Evolutionary conservation across 1,284 basidiomycete genomes (phyloP).

Genomic region (Thecaphora frezii): DNA sequence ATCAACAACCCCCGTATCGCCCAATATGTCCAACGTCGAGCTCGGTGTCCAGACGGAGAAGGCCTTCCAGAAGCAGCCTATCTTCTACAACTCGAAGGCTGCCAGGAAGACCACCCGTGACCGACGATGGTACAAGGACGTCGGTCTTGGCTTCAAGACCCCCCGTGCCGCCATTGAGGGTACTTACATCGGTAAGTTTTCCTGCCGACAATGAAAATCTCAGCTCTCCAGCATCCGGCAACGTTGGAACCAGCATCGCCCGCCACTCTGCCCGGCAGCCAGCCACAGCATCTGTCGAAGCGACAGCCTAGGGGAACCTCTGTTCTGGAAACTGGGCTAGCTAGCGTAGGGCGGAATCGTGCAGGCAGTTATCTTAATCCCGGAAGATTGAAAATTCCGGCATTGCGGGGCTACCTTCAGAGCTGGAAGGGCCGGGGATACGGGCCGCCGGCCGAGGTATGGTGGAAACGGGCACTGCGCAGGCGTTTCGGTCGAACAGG

Average conservation of each 20-base stretch:
- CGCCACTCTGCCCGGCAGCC: no score
- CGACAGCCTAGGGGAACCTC: no score
- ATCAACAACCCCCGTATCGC: conserved; percentile 17
- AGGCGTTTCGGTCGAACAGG: no score
- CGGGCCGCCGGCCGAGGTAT: no score
- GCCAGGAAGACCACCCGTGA: conserved; percentile 89
- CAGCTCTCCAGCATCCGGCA: conserved; percentile 1
- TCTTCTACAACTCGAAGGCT: conserved; percentile 97
- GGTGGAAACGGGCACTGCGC: no score
- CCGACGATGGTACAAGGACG: conserved; percentile 92
- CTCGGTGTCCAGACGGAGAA: conserved; percentile 58
- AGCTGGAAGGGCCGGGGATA: no score
- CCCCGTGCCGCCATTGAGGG: conserved; percentile 93
- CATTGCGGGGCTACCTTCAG: no score
- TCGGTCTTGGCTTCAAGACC: conserved; percentile 66
- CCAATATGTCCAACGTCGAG: conserved; percentile 56
- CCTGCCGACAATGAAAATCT: conserved; percentile 9
- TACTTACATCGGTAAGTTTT: conserved; percentile 75
- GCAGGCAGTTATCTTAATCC: no score
- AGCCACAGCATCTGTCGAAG: not conserved
- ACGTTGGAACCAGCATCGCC: not conserved
- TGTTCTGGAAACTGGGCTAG: no score
- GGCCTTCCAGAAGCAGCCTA: conserved; percentile 83
- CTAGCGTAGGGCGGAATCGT: no score
- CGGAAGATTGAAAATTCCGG: no score